These are phyloP conservation scores for Asterophora parasitica DNA, from an alignment of 768 basidiomycete genomes.

Conservation along the genomic window DNA sequence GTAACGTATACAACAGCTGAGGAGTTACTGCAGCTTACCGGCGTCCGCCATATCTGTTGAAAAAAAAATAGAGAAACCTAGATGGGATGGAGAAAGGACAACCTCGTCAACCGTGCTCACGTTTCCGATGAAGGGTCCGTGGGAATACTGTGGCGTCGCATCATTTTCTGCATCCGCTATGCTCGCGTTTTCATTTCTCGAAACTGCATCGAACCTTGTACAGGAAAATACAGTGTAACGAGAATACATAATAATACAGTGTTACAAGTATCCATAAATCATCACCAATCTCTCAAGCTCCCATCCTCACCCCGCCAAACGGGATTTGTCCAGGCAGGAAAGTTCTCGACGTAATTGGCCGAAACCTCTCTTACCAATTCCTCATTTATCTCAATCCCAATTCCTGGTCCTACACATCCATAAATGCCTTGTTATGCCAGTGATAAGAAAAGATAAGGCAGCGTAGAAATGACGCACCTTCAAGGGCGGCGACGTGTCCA, in stretches of 20 bases:
- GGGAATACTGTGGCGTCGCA: no score
- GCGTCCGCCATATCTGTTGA: conserved; percentile 50
- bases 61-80: not conserved
- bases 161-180: no score
- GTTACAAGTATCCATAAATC: not conserved
- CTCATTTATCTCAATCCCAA: conserved; percentile 63
- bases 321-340: conserved; percentile 49
- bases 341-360: conserved; percentile 27
- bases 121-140: conserved; percentile 8
- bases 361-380: conserved; percentile 38
- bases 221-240: no score
- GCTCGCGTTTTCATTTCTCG: not conserved
- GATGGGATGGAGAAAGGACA: conserved; percentile 1
- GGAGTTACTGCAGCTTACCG: conserved; percentile 35
- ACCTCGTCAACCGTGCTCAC: not conserved
- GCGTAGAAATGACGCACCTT: conserved; percentile 24
- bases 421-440: no score
- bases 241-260: not conserved
- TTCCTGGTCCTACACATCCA: conserved; percentile 40
- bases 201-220: no score
- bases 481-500: conserved; percentile 43
- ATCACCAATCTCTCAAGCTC: conserved; percentile 49
- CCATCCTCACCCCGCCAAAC: conserved; percentile 55
- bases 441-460: no score
- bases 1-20: conserved; percentile 9